Evolutionary conservation across 306 rosid species (phyloP), one percentile per base, ranked within the genome.

Genomic region (Prunus padus): DNA sequence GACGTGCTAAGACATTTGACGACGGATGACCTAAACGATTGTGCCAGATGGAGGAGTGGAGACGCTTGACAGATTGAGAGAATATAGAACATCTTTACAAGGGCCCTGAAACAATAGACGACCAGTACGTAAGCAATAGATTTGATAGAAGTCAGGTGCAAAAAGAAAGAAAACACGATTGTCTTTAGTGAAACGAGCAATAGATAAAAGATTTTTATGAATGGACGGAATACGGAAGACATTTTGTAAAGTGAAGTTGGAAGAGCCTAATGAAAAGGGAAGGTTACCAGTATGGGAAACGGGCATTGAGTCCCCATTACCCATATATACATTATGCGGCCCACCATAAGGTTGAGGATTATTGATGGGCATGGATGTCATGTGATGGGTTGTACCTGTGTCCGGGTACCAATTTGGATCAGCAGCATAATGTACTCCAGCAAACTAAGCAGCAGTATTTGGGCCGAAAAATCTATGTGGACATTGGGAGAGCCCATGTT

Each of bases 21-120:
- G 31, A 28, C 31, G 3, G 31, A 28, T 28, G 31, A 28, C 31
- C 31, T 3, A 28, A 28, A 28, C 31, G 31, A 28, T 28, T 28
- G 60, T 55, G 26, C 60, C 60, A 55, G 60, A 55, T n/a, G 60
- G 60, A 19, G 60, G 60, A 55, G 25, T 55, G 57, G 23, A 52
- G 57, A 52, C 9, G 22, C 8, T n/a, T 19, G 60, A 55, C 26
- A 55, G 25, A 55, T 55, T 55, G 25, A 55, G 26, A 3, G 60
- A 26, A 55, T 55, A 55, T 19, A 19, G 26, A 55, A 11, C 60
- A n/a, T 19, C 60, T n/a, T 55, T 55, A 55, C 57, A 52, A 14
- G 56, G 56, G 56, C 20, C 56, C 56, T 51, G 56, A 52, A 52
- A 52, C 57, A 52, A 15, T 52, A 52, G 57, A 15, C 33, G 30